These are phyloP conservation scores for Didymella sp. DNA, from an alignment of 2,329 filamentous ascomycete genomes.

Conservation along the genomic window DNA sequence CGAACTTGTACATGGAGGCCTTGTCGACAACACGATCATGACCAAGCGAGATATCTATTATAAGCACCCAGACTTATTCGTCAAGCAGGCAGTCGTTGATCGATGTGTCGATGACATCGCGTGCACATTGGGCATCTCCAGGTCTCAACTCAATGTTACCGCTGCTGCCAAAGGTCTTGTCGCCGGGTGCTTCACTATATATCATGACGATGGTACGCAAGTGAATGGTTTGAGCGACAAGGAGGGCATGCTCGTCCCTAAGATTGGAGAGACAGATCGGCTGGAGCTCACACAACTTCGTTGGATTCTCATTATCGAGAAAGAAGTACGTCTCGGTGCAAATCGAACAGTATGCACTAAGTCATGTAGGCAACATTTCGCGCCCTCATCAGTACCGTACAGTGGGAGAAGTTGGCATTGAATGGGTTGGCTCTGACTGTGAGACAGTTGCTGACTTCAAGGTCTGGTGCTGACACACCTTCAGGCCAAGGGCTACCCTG, in stretches of 20 bases:
- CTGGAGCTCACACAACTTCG: conserved; percentile 59
- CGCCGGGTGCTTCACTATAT: conserved; percentile 63
- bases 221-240: conserved; percentile 51
- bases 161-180: conserved; percentile 77
- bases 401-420: conserved; percentile 60
- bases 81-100: conserved; percentile 72
- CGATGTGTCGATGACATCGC: conserved; percentile 77
- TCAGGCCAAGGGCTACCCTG: conserved; percentile 83
- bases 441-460: conserved; percentile 23
- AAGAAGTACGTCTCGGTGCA: conserved; percentile 63
- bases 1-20: conserved; percentile 61
- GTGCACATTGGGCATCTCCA: conserved; percentile 68
- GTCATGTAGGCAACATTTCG: conserved; percentile 72
- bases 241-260: conserved; percentile 68
- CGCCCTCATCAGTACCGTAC: conserved; percentile 65
- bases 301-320: conserved; percentile 80
- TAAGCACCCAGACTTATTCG: conserved; percentile 74
- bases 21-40: conserved; percentile 57
- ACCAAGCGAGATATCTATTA: conserved; percentile 79
- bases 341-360: conserved; percentile 25
- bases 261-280: conserved; percentile 56
- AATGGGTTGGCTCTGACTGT: conserved; percentile 75
- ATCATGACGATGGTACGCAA: conserved; percentile 54
- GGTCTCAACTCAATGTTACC: conserved; percentile 73
- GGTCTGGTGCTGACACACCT: background rate